Evolutionary conservation across 257 asterid species (phyloP).

Genomic region (Nicotiana obtusifolia): DNA sequence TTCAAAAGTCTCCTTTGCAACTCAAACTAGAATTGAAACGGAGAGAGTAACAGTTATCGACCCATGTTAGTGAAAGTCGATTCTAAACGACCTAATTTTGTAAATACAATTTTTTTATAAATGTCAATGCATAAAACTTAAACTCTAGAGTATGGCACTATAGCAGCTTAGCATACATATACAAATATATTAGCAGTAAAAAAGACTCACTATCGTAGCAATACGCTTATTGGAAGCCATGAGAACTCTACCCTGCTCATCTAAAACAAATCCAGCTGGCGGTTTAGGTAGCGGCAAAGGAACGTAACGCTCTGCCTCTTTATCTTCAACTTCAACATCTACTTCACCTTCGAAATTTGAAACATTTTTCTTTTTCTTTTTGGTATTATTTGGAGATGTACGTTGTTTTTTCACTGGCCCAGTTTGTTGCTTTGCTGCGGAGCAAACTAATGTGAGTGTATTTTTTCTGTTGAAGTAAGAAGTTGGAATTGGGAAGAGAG

Average conservation of each 20-base stretch:
- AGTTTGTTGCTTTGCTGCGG: constrained; percentile 28
- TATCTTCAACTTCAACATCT: constrained; percentile 19
- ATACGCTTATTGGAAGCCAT: constrained; percentile 80
- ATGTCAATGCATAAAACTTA: neutral
- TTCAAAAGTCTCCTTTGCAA: too few species aligned
- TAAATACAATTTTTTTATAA: too few species aligned
- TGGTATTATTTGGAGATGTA: constrained; percentile 7
- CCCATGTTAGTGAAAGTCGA: neutral
- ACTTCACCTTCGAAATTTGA: neutral
- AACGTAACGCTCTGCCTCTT: constrained; percentile 15
- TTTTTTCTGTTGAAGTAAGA: neutral
- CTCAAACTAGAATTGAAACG: too few species aligned
- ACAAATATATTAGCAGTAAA: neutral
- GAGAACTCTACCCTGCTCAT: constrained; percentile 78
- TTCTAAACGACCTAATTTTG: neutral
- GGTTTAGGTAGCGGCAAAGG: constrained; percentile 84
- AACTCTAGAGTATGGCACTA: neutral
- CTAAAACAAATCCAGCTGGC: constrained; percentile 90
- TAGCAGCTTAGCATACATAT: neutral
- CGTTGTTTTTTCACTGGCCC: constrained; percentile 37
- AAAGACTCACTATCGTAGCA: constrained; percentile 63
- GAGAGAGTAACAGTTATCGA: neutral
- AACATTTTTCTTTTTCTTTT: constrained; percentile 25
- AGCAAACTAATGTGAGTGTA: constrained; percentile 19
- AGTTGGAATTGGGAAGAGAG: neutral